Percentiles rank a stretch among this genome's conserved stretches.
Evolutionary conservation across 1,284 basidiomycete species (phyloP).

Genomic region (Gomphus bonarii): DNA sequence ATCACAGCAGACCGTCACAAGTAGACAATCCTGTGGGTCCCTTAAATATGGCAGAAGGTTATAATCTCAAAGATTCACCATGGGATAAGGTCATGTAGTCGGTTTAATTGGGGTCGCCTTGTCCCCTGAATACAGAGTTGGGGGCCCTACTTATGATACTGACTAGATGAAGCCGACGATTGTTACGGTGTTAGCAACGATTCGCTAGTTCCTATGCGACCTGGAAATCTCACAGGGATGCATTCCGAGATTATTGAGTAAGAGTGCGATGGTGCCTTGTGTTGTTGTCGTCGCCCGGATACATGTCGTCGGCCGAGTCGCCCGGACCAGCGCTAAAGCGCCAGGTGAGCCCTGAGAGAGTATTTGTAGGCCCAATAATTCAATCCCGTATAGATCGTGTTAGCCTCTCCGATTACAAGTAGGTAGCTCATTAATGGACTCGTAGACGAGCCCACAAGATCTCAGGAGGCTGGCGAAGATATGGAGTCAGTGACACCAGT

Average conservation of each 20-base stretch:
- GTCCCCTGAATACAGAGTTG: background rate
- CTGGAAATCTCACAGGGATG: background rate
- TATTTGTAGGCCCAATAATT: too few species aligned
- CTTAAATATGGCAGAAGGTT: background rate
- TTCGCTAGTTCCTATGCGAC: background rate
- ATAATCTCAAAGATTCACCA: background rate
- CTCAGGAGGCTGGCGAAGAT: too few species aligned
- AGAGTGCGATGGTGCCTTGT: background rate
- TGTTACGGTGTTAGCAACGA: background rate
- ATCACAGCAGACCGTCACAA: too few species aligned
- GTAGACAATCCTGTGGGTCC: background rate
- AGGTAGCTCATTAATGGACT: too few species aligned
- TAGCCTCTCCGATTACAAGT: too few species aligned
- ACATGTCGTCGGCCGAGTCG: too few species aligned
- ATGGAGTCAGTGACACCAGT: too few species aligned
- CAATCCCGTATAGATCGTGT: too few species aligned
- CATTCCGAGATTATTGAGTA: background rate
- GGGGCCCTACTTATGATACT: background rate
- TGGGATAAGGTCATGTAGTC: background rate
- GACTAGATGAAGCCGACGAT: background rate
- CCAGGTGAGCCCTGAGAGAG: too few species aligned
- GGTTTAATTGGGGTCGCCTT: background rate
- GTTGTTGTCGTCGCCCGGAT: too few species aligned
- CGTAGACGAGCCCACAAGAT: too few species aligned
- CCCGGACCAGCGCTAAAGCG: too few species aligned